These are phyloP conservation scores for Trichoderma guizhouense DNA, from an alignment of 2,329 filamentous ascomycete species.

Conservation along the genomic window DNA sequence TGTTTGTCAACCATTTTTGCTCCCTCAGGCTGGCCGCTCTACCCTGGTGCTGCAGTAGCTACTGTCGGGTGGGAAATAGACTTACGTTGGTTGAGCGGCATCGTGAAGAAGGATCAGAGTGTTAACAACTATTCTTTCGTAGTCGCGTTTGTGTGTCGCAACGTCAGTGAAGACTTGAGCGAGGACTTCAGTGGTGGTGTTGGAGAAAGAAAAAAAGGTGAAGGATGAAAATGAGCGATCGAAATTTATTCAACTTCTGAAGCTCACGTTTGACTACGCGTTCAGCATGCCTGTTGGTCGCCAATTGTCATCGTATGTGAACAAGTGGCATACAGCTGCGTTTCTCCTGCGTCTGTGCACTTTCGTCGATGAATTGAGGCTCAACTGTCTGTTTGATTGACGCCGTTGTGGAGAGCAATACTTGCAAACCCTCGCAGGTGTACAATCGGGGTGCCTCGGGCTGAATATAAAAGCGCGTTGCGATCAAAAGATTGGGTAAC, in stretches of 20 bases:
- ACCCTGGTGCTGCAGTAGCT: not conserved
- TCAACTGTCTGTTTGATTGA: not conserved
- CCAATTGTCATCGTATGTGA: not conserved
- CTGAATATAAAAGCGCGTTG: not conserved
- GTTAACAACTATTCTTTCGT: not conserved
- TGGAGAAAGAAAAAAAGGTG: not conserved
- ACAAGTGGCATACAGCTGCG: not conserved
- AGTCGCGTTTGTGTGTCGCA: not conserved
- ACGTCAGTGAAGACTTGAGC: not conserved
- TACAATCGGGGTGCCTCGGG: not conserved
- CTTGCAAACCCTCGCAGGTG: not conserved
- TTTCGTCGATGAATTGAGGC: not conserved
- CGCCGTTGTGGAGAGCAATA: not conserved
- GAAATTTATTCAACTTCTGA: not conserved
- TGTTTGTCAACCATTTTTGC: not conserved
- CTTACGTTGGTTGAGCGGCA: not conserved
- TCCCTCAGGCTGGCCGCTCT: not conserved
- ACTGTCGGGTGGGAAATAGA: not conserved
- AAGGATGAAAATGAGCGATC: not conserved
- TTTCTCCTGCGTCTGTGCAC: not conserved
- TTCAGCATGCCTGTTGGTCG: not conserved
- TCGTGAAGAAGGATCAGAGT: not conserved
- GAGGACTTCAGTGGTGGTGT: not conserved
- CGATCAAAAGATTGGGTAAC: not conserved
- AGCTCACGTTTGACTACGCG: not conserved